A percentile compares a stretch with the other conserved stretches of the same genome.
These are phyloP conservation scores for Coemansia sp. DNA, from an alignment of 192 early-diverging fungal species.

Conservation along the genomic window DNA sequence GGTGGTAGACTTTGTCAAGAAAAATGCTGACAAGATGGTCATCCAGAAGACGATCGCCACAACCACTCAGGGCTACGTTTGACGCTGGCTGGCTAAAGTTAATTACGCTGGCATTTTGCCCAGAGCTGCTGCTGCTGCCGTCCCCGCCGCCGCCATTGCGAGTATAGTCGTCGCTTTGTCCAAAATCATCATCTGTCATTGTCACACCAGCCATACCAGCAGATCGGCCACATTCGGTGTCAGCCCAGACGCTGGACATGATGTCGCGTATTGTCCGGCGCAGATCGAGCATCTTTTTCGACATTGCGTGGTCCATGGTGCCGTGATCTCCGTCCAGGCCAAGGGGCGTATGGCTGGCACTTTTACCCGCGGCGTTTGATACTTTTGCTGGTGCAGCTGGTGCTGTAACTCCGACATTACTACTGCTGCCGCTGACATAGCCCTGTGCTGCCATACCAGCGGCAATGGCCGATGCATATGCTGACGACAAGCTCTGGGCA, in stretches of 20 bases:
- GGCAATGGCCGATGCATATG: slow-evolving; percentile 45
- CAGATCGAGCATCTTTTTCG: slow-evolving; percentile 39
- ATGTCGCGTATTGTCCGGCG: slow-evolving; percentile 41
- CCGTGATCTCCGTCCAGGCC: not conserved
- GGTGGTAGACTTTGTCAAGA: slow-evolving; percentile 49
- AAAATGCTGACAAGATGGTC: slow-evolving; percentile 44
- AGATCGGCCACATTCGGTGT: slow-evolving; percentile 51
- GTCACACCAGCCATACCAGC: slow-evolving; percentile 53
- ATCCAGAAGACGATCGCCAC: slow-evolving; percentile 49
- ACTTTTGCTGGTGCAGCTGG: slow-evolving; percentile 6
- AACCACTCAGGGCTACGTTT: slow-evolving; percentile 1
- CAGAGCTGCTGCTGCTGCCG: not conserved
- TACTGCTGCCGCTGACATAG: not conserved
- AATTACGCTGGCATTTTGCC: not conserved
- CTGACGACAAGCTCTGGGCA: slow-evolving; percentile 50
- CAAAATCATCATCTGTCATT: slow-evolving; percentile 33
- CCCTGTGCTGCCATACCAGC: slow-evolving; percentile 15
- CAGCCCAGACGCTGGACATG: slow-evolving; percentile 53
- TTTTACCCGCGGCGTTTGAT: slow-evolving; percentile 44
- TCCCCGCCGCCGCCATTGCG: too few species aligned
- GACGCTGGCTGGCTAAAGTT: not conserved
- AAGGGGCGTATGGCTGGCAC: slow-evolving; percentile 39
- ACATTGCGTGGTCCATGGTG: slow-evolving; percentile 2
- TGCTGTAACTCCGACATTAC: not conserved
- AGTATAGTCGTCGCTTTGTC: not conserved